phyloP scores from a whole-genome alignment of 1,284 basidiomycete species.

The Cutaneotrichosporon sp. region DNA sequence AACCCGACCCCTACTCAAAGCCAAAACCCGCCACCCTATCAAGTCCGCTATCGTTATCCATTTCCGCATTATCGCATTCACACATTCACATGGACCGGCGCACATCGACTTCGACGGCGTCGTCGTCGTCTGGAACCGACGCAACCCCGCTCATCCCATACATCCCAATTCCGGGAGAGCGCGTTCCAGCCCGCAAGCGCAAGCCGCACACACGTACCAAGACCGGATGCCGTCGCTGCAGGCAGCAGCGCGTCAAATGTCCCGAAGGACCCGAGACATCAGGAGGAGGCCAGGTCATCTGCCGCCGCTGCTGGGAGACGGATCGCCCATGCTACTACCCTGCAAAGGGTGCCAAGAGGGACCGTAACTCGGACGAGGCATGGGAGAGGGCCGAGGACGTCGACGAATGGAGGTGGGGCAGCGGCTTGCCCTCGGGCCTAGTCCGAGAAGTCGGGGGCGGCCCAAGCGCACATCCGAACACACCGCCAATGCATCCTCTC shows the following conservation, averaged over 20 bases:
- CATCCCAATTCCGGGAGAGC: background rate
- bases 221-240: constrained; percentile 26
- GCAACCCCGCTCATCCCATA: background rate
- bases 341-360: constrained; percentile 16
- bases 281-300: constrained; percentile 22
- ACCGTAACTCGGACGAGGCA: constrained; percentile 13
- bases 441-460: background rate
- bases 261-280: constrained; percentile 18
- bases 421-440: background rate
- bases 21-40: background rate
- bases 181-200: constrained; percentile 12
- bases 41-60: background rate
- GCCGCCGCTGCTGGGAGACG: constrained; percentile 27
- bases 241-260: constrained; percentile 27
- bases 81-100: background rate
- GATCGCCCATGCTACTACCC: constrained; percentile 27
- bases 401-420: constrained; percentile 17
- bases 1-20: background rate
- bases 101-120: background rate
- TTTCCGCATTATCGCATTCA: background rate
- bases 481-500: background rate
- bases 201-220: constrained; percentile 21
- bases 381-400: constrained; percentile 22
- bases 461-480: background rate
- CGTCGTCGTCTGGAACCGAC: background rate